These are phyloP conservation scores for Quercus lobata DNA, from an alignment of 331 rosid species.

Conservation along the genomic window DNA sequence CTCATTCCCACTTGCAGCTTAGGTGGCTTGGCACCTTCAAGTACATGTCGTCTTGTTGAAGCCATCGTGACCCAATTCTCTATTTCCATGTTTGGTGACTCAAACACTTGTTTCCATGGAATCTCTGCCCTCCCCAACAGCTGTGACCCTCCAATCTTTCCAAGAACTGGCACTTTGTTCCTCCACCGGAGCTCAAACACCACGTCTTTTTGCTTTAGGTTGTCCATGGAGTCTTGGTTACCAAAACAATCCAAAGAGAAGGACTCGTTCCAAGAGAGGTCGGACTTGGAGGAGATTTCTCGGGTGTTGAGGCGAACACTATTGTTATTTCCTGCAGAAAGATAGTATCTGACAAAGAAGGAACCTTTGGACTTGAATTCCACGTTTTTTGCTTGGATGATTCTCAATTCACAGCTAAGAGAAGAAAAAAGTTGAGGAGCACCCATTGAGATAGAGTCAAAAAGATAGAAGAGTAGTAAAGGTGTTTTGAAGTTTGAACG, in stretches of 20 bases:
- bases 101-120: slow-evolving; percentile 58
- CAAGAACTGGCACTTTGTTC: slow-evolving; percentile 30
- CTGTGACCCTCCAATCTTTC: slow-evolving; percentile 44
- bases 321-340: slow-evolving; percentile 33
- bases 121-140: slow-evolving; percentile 61
- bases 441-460: slow-evolving; percentile 30
- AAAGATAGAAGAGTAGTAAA: too few relatives aligned
- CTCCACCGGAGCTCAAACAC: slow-evolving; percentile 72
- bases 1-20: slow-evolving; percentile 54
- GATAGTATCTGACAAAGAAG: slow-evolving; percentile 47
- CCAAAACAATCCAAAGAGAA: slow-evolving; percentile 67
- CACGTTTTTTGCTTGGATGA: slow-evolving; percentile 49
- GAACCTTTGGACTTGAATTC: slow-evolving; percentile 32
- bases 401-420: slow-evolving; percentile 41
- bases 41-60: slow-evolving; percentile 17
- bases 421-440: slow-evolving; percentile 26
- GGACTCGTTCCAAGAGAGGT: slow-evolving; percentile 58
- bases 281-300: slow-evolving; percentile 34
- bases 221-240: slow-evolving; percentile 35
- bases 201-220: slow-evolving; percentile 45
- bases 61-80: slow-evolving; percentile 61
- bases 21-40: slow-evolving; percentile 22
- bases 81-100: slow-evolving; percentile 52
- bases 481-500: background rate
- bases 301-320: slow-evolving; percentile 33